phyloP scores from a whole-genome alignment of 1,284 basidiomycete genomes.

The Ustilago hordei region DNA sequence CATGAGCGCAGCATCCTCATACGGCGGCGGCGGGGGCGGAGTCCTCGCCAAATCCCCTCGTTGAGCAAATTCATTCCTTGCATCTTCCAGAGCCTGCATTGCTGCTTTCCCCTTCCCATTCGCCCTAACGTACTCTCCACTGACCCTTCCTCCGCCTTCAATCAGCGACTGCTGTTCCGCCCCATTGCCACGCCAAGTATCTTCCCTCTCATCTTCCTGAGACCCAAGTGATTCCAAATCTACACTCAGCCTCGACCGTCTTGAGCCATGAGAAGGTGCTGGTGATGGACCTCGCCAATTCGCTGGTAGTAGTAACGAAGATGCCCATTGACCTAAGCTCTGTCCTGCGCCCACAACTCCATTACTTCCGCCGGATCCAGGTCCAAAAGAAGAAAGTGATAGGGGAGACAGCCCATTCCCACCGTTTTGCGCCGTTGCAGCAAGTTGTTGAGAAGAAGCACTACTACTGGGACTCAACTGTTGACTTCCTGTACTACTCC shows the following conservation, averaged over 20 bases:
- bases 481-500: conserved; percentile 1
- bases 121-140: not conserved
- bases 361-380: not conserved
- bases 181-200: conserved; percentile 7
- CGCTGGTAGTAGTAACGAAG: conserved; percentile 16
- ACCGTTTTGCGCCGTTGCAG: not conserved
- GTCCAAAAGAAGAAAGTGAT: conserved; percentile 4
- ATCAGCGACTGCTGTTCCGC: conserved; percentile 8
- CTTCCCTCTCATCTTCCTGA: conserved; percentile 22
- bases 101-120: not conserved
- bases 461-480: conserved; percentile 29
- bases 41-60: not conserved
- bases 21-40: not conserved
- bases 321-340: conserved; percentile 38
- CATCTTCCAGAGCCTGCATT: conserved; percentile 11
- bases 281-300: conserved; percentile 38
- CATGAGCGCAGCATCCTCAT: not conserved
- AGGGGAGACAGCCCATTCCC: conserved; percentile 13
- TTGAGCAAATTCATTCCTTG: not conserved
- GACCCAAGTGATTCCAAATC: conserved; percentile 28
- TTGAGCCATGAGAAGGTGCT: conserved; percentile 25
- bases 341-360: not conserved
- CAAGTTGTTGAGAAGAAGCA: conserved; percentile 14
- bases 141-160: not conserved
- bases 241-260: conserved; percentile 27